Evolutionary conservation across 176 grass and related monocot genomes (phyloP), one percentile per base, ranked within the genome.

Genomic region (Poa pratensis): DNA sequence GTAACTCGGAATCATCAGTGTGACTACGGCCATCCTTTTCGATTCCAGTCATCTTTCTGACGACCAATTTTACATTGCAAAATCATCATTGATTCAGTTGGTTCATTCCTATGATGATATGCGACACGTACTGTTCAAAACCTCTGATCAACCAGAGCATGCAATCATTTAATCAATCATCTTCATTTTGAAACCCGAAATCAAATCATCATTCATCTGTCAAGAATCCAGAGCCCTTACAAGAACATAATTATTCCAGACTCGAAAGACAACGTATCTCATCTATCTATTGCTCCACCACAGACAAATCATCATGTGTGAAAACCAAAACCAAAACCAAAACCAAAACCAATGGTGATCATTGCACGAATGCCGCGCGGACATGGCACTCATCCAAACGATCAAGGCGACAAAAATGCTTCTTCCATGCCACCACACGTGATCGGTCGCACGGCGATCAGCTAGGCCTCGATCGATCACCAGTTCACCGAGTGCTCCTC

Each of bases 211-310:
- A 5, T 28, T 63, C 24, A 63, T 63, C 11, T 13, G 24, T 63
- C 60, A 63, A 62, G 12, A 63, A 15, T 24, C 3, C 22, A 43
- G 51, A 59, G n/a, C 39, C 35, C 9, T 59, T 60, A 13, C 52
- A 59, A 17, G 40, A 83, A 39, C 79, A 69, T 0, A 35, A 68
- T 68, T 20, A 68, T 68, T 68, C 32, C 65, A 39, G 28, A 68
- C 17, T 37, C 30, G 30, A 67, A 9, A 18, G 0, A 7, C 26
- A 64, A 17, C 2, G 15, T 7, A 13, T 46, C 45, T 12, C 3
- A 46, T 64, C 64, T 68, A 37, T 19, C 32, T 39, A 20, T 3
- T 67, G 64, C 64, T 35, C 16, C 64, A 67, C 16, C 28, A 67
- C 16, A 18, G 15, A 67, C 28, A 34, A 67, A 67, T 67, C 64